Conservation (phyloP, 257 asterid genomes). For the Solanum sejunctum region DNA sequence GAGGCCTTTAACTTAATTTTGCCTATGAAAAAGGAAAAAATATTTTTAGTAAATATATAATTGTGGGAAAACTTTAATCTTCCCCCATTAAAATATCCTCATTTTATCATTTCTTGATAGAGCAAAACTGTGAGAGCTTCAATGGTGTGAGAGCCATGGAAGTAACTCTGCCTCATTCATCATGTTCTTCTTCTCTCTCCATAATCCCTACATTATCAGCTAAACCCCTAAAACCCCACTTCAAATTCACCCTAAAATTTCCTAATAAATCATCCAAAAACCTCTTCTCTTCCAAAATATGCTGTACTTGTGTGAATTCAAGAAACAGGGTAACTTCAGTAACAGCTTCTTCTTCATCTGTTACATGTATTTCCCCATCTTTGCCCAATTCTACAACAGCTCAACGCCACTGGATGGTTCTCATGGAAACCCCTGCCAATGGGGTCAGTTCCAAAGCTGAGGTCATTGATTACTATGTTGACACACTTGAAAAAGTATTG, state of each 20-base stretch:
- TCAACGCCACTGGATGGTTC: slow-evolving; percentile 65
- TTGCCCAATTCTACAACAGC: slow-evolving; percentile 8
- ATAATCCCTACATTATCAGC: slow-evolving; percentile 5
- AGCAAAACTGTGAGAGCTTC: neutral
- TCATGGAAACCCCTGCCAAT: slow-evolving; percentile 45
- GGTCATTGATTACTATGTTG: slow-evolving; percentile 60
- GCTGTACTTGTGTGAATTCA: neutral
- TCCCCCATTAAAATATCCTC: neutral
- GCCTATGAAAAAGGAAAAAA: neutral
- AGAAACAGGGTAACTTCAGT: neutral
- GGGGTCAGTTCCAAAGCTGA: slow-evolving; percentile 33
- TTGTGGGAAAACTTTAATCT: neutral
- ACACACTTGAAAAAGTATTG: slow-evolving; percentile 45
- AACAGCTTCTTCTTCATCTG: neutral
- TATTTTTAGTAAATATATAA: neutral
- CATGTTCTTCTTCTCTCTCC: slow-evolving; percentile 9
- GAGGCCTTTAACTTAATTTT: no score
- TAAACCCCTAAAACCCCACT: slow-evolving; percentile 15
- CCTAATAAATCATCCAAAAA: slow-evolving; percentile 2
- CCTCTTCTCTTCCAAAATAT: slow-evolving; percentile 4
- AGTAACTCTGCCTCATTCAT: slow-evolving; percentile 20
- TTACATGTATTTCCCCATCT: neutral
- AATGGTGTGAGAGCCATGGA: slow-evolving; percentile 16
- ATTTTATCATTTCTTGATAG: neutral
- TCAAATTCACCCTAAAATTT: slow-evolving; percentile 8